A percentile compares a stretch with the other conserved stretches of the same genome.
Conservation (phyloP, 1,284 basidiomycete species). For the Ceratobasidium sp. region DNA sequence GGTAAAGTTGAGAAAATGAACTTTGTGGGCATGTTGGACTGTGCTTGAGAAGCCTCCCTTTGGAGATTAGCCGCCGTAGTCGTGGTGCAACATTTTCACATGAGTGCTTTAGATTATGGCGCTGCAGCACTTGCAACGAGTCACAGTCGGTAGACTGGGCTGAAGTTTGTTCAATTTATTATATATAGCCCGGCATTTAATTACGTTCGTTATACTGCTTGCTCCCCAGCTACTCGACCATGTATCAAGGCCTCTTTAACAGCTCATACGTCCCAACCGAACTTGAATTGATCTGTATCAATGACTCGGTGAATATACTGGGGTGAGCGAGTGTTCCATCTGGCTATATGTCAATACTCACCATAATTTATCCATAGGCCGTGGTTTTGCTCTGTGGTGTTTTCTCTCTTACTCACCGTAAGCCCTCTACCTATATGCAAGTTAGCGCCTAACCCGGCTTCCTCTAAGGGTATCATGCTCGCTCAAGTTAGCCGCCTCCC, state of each 20-base stretch:
- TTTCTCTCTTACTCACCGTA: too few relatives aligned
- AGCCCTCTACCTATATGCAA: too few relatives aligned
- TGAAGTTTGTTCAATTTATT: background rate
- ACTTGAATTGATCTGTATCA: slow-evolving; percentile 10
- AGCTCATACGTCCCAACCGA: slow-evolving; percentile 12
- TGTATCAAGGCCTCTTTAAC: slow-evolving; percentile 28
- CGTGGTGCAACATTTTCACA: background rate
- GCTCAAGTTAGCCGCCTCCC: slow-evolving; percentile 5
- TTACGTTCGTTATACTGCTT: background rate
- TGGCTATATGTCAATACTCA: background rate
- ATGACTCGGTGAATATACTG: slow-evolving; percentile 22
- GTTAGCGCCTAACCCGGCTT: background rate
- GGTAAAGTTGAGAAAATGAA: background rate
- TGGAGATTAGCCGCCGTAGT: background rate
- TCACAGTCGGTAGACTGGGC: background rate
- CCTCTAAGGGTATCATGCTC: slow-evolving; percentile 17
- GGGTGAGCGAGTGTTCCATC: background rate
- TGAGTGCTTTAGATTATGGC: background rate
- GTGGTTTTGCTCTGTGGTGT: too few relatives aligned
- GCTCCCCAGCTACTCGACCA: background rate
- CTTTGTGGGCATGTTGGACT: background rate
- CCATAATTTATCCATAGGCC: slow-evolving; percentile 2
- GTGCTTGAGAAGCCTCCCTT: background rate
- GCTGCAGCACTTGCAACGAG: background rate
- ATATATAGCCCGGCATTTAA: background rate